Evolutionary conservation across 179 eudicot species (phyloP).

Genomic region (Camellia oleifera): DNA sequence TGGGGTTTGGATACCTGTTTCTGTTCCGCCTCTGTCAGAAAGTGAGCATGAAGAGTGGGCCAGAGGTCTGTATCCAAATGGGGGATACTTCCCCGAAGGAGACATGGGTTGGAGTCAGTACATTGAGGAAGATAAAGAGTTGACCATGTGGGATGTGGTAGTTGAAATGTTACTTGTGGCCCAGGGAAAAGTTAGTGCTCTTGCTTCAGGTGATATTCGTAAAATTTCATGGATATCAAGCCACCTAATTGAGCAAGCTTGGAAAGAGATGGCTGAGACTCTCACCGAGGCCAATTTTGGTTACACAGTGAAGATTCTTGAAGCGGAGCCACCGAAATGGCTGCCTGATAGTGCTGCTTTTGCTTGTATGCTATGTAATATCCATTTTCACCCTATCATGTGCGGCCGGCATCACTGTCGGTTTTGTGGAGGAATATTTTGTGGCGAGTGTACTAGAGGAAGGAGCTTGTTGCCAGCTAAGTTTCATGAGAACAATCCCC

Average conservation of each 20-base stretch:
- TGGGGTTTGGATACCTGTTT: constrained; percentile 76
- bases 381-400: constrained; percentile 48
- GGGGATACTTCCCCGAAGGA: constrained; percentile 69
- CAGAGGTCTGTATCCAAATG: constrained; percentile 47
- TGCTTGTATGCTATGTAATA: constrained; percentile 78
- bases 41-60: constrained; percentile 59
- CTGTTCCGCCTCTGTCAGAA: constrained; percentile 83
- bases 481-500: constrained; percentile 58
- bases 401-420: constrained; percentile 95
- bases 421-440: constrained; percentile 91
- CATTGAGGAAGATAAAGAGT: constrained; percentile 66
- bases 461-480: constrained; percentile 85
- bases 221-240: constrained; percentile 64
- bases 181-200: constrained; percentile 66
- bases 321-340: constrained; percentile 91
- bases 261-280: constrained; percentile 95
- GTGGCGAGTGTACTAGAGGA: constrained; percentile 81
- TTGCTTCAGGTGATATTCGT: constrained; percentile 69
- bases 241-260: constrained; percentile 72
- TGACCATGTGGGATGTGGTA: constrained; percentile 96
- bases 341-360: constrained; percentile 85
- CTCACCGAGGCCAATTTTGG: constrained; percentile 69
- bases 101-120: constrained; percentile 77
- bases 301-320: constrained; percentile 62
- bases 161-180: constrained; percentile 70